These are phyloP conservation scores for Rutstroemia sp. DNA, from an alignment of 2,329 filamentous ascomycete genomes.

Conservation along the genomic window DNA sequence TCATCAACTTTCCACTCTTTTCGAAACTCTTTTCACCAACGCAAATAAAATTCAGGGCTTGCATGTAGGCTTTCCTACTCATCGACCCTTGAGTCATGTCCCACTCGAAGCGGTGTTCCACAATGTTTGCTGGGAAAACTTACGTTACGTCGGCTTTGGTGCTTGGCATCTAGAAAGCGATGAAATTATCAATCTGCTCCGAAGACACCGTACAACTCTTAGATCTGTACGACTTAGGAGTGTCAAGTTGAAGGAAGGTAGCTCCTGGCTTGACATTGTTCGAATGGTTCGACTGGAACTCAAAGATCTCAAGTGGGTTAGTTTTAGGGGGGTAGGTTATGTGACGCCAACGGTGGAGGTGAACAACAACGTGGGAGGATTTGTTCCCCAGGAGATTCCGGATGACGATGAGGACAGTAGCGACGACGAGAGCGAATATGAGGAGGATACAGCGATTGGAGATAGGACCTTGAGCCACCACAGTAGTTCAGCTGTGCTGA, in stretches of 20 bases:
- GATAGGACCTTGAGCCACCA: conserved; percentile 4
- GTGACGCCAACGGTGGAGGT: conserved; percentile 22
- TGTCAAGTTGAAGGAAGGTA: conserved; percentile 52
- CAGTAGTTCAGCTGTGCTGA: conserved; percentile 4
- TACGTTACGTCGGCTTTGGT: conserved; percentile 58
- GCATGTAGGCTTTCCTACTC: conserved; percentile 53
- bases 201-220: conserved; percentile 47
- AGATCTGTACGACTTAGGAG: conserved; percentile 52
- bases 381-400: background rate
- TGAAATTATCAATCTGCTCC: conserved; percentile 51
- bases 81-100: conserved; percentile 42
- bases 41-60: conserved; percentile 54
- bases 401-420: conserved; percentile 1
- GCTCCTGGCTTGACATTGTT: conserved; percentile 54
- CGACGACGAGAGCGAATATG: background rate
- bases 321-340: conserved; percentile 55
- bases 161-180: conserved; percentile 53
- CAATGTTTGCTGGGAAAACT: conserved; percentile 49
- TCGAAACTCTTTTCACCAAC: conserved; percentile 48
- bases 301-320: conserved; percentile 51
- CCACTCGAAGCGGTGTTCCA: conserved; percentile 56
- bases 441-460: conserved; percentile 4
- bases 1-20: conserved; percentile 47
- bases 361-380: background rate
- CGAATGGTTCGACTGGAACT: conserved; percentile 48